Percentiles rank a stretch among this genome's conserved stretches.
phyloP scores from a whole-genome alignment of 2,329 filamentous ascomycete genomes.

The Fusarium sp. region DNA sequence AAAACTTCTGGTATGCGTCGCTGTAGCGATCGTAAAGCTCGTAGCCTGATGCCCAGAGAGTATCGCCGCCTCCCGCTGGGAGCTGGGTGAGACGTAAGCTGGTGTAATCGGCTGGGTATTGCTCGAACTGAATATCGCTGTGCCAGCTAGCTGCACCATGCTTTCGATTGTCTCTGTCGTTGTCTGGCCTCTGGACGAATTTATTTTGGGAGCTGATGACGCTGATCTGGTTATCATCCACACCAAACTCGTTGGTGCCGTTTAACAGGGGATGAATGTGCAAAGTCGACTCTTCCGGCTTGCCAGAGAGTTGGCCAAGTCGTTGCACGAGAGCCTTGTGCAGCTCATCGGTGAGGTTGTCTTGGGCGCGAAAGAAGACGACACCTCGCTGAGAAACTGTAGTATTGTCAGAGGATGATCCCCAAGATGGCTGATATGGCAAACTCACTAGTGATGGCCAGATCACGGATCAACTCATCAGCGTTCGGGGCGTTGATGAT shows the following conservation, averaged over 20 bases:
- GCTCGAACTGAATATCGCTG: slow-evolving; percentile 67
- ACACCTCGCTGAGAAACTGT: slow-evolving; percentile 69
- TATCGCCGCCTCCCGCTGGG: slow-evolving; percentile 64
- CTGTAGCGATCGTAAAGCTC: slow-evolving; percentile 67
- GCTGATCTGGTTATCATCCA: slow-evolving; percentile 63
- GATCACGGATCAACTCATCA: slow-evolving; percentile 65
- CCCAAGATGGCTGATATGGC: accelerated
- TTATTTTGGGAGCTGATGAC: slow-evolving; percentile 53
- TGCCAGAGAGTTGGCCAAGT: slow-evolving; percentile 67
- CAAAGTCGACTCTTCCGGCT: slow-evolving; percentile 64
- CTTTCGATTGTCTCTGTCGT: slow-evolving; percentile 43
- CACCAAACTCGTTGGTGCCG: slow-evolving; percentile 61
- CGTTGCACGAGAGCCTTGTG: slow-evolving; percentile 68
- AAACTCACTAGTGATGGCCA: slow-evolving; percentile 65
- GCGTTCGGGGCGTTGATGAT: slow-evolving; percentile 57
- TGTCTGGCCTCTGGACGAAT: slow-evolving; percentile 49
- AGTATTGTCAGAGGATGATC: background rate
- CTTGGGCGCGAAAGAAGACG: slow-evolving; percentile 70
- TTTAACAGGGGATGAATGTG: slow-evolving; percentile 70
- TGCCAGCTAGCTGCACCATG: slow-evolving; percentile 51
- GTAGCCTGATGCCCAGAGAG: slow-evolving; percentile 68
- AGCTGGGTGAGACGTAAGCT: slow-evolving; percentile 62
- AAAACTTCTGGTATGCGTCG: slow-evolving; percentile 58
- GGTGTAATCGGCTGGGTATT: slow-evolving; percentile 65
- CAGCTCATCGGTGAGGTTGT: slow-evolving; percentile 64